A percentile compares a stretch with the other conserved stretches of the same genome.
Conservation (phyloP, 2,329 filamentous ascomycete species). For the Aspergillus sclerotialis region DNA sequence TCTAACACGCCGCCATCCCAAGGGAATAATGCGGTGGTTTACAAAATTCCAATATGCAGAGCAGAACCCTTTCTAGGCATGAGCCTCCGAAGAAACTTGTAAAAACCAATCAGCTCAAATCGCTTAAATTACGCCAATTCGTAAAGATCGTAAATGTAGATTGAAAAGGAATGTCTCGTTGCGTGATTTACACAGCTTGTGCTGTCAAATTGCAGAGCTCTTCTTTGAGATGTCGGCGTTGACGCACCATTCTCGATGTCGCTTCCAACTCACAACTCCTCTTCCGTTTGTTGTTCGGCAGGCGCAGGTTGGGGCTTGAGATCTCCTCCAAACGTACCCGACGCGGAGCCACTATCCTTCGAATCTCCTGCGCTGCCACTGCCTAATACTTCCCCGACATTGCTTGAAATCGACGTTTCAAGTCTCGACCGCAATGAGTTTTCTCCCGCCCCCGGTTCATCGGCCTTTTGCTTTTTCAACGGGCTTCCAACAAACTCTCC, state of each 20-base stretch:
- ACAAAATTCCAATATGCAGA: too few species aligned
- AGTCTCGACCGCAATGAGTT: slow-evolving; percentile 34
- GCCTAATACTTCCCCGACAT: slow-evolving; percentile 32
- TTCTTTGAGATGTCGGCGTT: too few species aligned
- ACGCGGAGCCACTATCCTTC: slow-evolving; percentile 5
- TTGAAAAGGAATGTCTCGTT: too few species aligned
- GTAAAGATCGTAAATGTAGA: background rate
- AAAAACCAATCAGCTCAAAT: slow-evolving; percentile 1
- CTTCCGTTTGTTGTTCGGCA: slow-evolving; percentile 15
- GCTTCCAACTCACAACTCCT: slow-evolving; percentile 18
- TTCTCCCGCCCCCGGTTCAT: slow-evolving; percentile 37
- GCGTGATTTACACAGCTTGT: too few species aligned
- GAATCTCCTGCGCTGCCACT: slow-evolving; percentile 10
- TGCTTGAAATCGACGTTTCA: slow-evolving; percentile 29
- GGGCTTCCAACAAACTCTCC: slow-evolving; percentile 39
- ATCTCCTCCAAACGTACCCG: slow-evolving; percentile 12
- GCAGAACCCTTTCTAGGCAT: background rate
- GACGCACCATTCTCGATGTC: too few species aligned
- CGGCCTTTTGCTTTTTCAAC: slow-evolving; percentile 41
- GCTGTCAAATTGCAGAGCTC: too few species aligned
- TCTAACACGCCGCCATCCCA: too few species aligned
- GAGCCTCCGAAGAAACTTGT: background rate
- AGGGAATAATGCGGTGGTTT: too few species aligned
- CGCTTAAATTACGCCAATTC: slow-evolving; percentile 1
- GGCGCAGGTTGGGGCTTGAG: slow-evolving; percentile 9